Evolutionary conservation across 78 protist species (phyloP).

Genomic region (Dictyostelium purpureum): DNA sequence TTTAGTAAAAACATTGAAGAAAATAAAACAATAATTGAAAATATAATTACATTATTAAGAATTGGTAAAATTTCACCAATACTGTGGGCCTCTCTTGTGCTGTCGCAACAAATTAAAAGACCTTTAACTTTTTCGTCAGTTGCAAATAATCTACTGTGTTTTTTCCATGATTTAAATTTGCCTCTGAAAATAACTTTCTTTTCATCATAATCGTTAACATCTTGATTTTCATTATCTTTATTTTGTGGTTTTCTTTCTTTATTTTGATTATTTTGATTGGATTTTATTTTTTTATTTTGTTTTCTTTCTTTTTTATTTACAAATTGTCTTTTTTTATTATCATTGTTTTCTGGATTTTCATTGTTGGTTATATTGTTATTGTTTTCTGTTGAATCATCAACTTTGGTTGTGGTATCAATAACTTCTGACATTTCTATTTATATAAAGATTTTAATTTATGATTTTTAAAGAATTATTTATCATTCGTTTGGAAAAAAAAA

Average conservation of each 20-base stretch:
- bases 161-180: constrained; percentile 18
- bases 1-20: neutral
- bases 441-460: neutral
- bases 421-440: too few species aligned
- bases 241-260: neutral
- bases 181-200: constrained; percentile 7
- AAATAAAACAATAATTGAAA: neutral
- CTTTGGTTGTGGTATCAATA: neutral
- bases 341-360: neutral
- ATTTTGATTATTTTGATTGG: neutral
- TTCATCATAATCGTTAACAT: neutral
- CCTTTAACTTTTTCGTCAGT: constrained; percentile 55
- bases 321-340: neutral
- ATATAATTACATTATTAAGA: neutral
- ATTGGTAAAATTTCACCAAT: constrained; percentile 43
- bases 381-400: neutral
- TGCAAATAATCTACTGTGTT: constrained; percentile 66
- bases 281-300: neutral
- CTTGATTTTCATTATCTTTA: neutral
- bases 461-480: too few species aligned
- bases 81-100: constrained; percentile 49
- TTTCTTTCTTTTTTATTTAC: neutral
- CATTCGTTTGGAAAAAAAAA: neutral
- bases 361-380: neutral
- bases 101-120: constrained; percentile 45